Percentiles rank a stretch among this genome's conserved stretches.
Evolutionary conservation across 768 basidiomycete genomes (phyloP).

Genomic region (Pulveroboletus sp.): DNA sequence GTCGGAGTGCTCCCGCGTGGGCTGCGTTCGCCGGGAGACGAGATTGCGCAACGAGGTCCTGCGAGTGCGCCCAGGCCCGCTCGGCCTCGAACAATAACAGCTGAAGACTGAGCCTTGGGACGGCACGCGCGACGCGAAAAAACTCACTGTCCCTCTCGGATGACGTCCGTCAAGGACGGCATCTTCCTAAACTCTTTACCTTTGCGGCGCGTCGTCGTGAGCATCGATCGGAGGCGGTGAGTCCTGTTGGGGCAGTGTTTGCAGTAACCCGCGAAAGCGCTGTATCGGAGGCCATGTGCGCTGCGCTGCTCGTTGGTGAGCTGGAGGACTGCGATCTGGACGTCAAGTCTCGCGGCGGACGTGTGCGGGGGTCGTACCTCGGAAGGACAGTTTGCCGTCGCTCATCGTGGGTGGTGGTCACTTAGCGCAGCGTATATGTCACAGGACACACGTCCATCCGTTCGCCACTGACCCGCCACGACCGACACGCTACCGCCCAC

Average conservation of each 20-base stretch:
- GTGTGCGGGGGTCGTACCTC: slow-evolving; percentile 33
- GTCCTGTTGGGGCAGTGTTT: slow-evolving; percentile 92
- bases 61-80: slow-evolving; percentile 87
- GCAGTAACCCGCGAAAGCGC: slow-evolving; percentile 85
- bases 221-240: slow-evolving; percentile 77
- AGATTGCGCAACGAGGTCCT: slow-evolving; percentile 61
- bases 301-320: slow-evolving; percentile 85
- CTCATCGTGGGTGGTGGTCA: slow-evolving; percentile 14
- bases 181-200: slow-evolving; percentile 88
- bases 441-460: slow-evolving; percentile 20
- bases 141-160: slow-evolving; percentile 83
- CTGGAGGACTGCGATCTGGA: slow-evolving; percentile 57
- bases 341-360: neutral
- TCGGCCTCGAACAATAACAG: slow-evolving; percentile 87
- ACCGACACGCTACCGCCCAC: slow-evolving; percentile 69
- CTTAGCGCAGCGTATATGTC: slow-evolving; percentile 10
- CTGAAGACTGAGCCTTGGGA: slow-evolving; percentile 71
- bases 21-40: slow-evolving; percentile 48
- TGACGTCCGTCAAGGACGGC: slow-evolving; percentile 61
- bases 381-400: slow-evolving; percentile 33
- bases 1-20: slow-evolving; percentile 55
- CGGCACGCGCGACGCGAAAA: no score
- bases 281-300: slow-evolving; percentile 87
- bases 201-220: slow-evolving; percentile 85
- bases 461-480: slow-evolving; percentile 42